phyloP scores from a whole-genome alignment of 2,329 filamentous ascomycete species.

The Sclerotinia subarctica region DNA sequence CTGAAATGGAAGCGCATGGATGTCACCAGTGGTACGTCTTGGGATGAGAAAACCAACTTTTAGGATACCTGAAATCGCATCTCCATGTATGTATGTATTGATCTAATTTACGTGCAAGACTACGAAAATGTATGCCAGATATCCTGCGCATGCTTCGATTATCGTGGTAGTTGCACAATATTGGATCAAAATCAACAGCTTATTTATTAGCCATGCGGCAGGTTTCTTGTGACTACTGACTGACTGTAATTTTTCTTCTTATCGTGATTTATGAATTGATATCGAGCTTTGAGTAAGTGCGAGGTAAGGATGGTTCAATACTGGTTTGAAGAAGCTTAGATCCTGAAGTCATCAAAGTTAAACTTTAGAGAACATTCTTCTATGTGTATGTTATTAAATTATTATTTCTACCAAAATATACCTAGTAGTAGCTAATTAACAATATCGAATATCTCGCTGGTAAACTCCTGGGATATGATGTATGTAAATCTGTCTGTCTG shows the following conservation, averaged over 20 bases:
- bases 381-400: not conserved
- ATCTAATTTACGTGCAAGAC: not conserved
- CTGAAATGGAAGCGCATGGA: not conserved
- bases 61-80: too few relatives aligned
- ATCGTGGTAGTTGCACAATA: not conserved
- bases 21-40: too few relatives aligned
- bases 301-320: not conserved
- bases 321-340: not conserved
- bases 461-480: not conserved
- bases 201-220: not conserved
- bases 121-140: not conserved
- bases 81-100: too few relatives aligned
- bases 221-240: not conserved
- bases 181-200: not conserved
- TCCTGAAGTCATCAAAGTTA: not conserved
- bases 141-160: not conserved
- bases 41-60: not conserved
- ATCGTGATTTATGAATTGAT: too few relatives aligned
- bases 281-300: not conserved
- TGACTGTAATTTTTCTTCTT: not conserved
- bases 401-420: not conserved
- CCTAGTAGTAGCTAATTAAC: not conserved
- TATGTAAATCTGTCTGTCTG: not conserved
- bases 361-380: not conserved
- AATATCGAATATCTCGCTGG: not conserved